phyloP scores from a whole-genome alignment of 805 yeast species.

The Yarrowia sp. region DNA sequence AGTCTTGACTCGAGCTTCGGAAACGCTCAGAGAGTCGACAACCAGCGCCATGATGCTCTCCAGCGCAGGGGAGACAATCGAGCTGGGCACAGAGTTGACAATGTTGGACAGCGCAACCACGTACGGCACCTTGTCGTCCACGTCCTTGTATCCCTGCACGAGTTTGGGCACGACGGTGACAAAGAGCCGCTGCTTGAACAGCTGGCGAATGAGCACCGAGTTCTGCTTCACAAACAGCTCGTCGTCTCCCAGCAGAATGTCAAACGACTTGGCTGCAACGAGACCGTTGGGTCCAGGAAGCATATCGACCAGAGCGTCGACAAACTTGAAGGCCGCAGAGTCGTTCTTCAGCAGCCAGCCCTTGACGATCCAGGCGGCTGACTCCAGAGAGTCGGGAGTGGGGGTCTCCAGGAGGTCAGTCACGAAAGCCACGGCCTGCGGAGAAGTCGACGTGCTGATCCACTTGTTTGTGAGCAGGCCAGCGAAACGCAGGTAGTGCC shows the following conservation, averaged over 20 bases:
- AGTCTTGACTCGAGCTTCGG: conserved; percentile 49
- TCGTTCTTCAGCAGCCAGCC: conserved; percentile 64
- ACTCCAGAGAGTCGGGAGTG: conserved; percentile 42
- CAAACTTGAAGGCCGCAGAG: conserved; percentile 39
- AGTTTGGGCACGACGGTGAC: conserved; percentile 56
- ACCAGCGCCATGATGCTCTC: conserved; percentile 66
- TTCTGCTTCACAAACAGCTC: conserved; percentile 54
- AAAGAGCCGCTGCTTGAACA: conserved; percentile 82
- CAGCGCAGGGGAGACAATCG: conserved; percentile 64
- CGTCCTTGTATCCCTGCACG: conserved; percentile 45
- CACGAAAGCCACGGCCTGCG: conserved; percentile 8
- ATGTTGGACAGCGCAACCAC: conserved; percentile 66
- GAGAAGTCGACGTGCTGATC: conserved; percentile 37
- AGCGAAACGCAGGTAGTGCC: conserved; percentile 57
- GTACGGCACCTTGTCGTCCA: conserved; percentile 48
- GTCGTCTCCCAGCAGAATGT: conserved; percentile 65
- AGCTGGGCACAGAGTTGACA: conserved; percentile 60
- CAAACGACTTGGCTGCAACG: conserved; percentile 54
- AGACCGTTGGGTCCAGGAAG: conserved; percentile 37
- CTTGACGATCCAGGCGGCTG: conserved; percentile 67
- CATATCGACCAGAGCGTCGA: conserved; percentile 42
- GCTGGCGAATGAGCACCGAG: conserved; percentile 58
- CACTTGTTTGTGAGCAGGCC: conserved; percentile 60
- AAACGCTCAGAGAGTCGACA: conserved; percentile 57
- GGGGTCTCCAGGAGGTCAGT: background rate